Base-by-base conservation (phyloP, 1,284 basidiomycete genomes). In the Sphagnurus paluster region DNA sequence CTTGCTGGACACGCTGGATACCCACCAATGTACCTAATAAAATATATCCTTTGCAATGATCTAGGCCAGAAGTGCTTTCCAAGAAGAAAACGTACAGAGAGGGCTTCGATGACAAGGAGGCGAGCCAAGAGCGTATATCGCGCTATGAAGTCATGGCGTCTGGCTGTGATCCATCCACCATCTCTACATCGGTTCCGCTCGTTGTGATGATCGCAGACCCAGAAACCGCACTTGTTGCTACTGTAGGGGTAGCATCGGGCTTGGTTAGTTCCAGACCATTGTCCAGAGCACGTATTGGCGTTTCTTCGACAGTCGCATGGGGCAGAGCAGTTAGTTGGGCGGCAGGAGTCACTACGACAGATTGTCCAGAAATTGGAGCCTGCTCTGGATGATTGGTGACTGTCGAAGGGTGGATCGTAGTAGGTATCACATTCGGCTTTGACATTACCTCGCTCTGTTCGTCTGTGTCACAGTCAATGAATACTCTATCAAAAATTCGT, bases 351-450 rank as follows among this genome's bases (percentile, higher is more conserved):
- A 40, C 42, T 20, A 43, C 39, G 29, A 46, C 40, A 24, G 49
- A 43, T 4, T 36, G 49, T 14, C 44, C 40, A 45, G 49, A 39
- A 30, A 23, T 39, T 39, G 24, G 17, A 34, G 33, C 39, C 47
- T 44, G 42, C 13, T 50, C 44, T 39, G 46, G 49, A 35, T 49
- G 44, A 41, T 39, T 54, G 39, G 35, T 24, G 24, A 37, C 38
- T 36, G 52, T 52, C 51, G 56, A 48, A 36, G 41, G 37, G 32
- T 50, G 48, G 49, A 50, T 51, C 50, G 39, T 50, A 51, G 48
- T 38, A 41, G 44, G 39, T 34, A 48, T 47, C 33, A 42, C 36
- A 41, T 45, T 34, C 47, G 13, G 30, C 2, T 32, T 43, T 43
- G 44, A 38, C 39, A 41, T 45, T 48, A 34, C 49, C 44, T 58